Conservation (phyloP, 2,329 filamentous ascomycete species). For the Calonectria ilicicola region DNA sequence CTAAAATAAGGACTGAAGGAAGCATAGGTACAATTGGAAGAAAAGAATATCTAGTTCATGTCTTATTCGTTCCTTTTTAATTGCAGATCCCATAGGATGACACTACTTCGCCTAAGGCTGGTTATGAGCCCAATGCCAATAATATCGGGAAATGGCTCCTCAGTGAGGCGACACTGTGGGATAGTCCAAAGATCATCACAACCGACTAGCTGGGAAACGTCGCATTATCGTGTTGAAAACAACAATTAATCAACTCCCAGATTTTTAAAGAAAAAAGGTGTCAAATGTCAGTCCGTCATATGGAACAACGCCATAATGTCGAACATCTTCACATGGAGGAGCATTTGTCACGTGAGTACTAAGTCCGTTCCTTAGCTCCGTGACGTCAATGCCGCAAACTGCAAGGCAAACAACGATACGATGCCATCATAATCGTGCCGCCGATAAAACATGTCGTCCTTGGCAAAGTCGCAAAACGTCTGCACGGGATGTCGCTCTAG, state of each 20-base stretch:
- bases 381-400: background rate
- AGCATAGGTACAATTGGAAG: background rate
- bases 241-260: background rate
- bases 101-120: too few species aligned
- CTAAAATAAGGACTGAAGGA: background rate
- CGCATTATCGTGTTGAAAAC: too few species aligned
- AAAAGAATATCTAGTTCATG: background rate
- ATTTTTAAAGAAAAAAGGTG: too few species aligned
- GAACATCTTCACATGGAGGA: background rate
- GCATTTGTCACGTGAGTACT: background rate
- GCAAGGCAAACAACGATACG: background rate
- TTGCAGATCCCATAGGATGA: too few species aligned
- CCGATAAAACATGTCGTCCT: slow-evolving; percentile 31
- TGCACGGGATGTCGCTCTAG: slow-evolving; percentile 40
- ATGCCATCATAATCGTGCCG: background rate
- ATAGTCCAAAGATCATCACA: too few species aligned
- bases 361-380: slow-evolving; percentile 11
- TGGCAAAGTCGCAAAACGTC: slow-evolving; percentile 40
- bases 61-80: too few species aligned
- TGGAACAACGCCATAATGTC: background rate
- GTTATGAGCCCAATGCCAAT: too few species aligned
- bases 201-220: background rate
- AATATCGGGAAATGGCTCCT: too few species aligned
- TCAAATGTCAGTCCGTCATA: background rate
- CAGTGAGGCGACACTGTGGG: too few species aligned